Base-by-base conservation (phyloP, 2,329 filamentous ascomycete species). In the Orbilia javanica region DNA sequence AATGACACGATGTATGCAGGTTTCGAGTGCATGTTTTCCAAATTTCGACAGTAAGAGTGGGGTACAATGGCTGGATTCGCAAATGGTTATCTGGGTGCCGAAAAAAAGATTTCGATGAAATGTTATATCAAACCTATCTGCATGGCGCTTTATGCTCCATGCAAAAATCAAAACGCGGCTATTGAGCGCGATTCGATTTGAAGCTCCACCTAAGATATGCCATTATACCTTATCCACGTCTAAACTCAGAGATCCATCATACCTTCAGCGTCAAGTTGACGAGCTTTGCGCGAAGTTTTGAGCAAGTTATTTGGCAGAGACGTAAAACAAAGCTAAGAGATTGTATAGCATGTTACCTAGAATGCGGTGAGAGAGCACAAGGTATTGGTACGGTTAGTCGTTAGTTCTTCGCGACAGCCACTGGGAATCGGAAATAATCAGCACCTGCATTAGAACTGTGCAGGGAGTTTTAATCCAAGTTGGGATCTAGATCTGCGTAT, bases 221-320 rank as follows among this genome's bases (percentile, higher is more conserved):
- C 15, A 6, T 48, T 29, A 20, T 27, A 13, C 3, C 31, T 4
- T 46, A 22, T 48, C 48, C 34, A 31, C 10, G 18, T 25, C 25
- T 29, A 31, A 22, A 48, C 22, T 34, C 22, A 13, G 27, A 5
- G 18, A 34, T 20, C 5, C 31, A 48, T 25, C 25, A 25, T 15
- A 42, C 13, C n/a, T 25, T 52, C 42, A 42, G 66, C 66, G 68
- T 55, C 57, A 71, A 64, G 34, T 44, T 53, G 46, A 44, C 68
- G 68, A 70, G 18, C 22, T 71, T 52, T 53, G 55, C 57, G 68
- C 68, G 55, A 71, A 20, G 68, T 52, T 71, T 71, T 71, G 68
- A 71, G 68, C 68, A 39, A 31, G 63, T 71, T 71, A 53, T 60
- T 69, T 18, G 34, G 34, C 7, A 29, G 48, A 10, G 31, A 25